Evolutionary conservation across 257 asterid species (phyloP), one percentile per base, ranked within the genome.

Genomic region (Penstemon davidsonii): DNA sequence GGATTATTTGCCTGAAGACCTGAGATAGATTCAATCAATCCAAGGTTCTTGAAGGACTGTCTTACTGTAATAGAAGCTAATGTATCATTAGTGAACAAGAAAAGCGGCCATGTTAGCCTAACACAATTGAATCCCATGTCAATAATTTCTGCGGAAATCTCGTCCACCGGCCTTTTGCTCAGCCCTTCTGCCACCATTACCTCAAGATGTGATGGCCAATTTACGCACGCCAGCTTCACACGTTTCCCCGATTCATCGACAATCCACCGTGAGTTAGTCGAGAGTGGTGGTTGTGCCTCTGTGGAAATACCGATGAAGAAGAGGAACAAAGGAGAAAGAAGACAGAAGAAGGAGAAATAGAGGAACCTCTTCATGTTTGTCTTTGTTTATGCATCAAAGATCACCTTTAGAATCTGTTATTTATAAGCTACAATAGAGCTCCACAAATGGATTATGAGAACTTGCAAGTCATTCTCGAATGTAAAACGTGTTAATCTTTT

Each of bases 81-180:
- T 25, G 96, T 54, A 33, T 82, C 87, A 66, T 93, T 88, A 0
- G 96, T 90, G 64, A 89, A 82, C 90, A 93, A 72, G 80, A 84
- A 88, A 13, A 93, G 96, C 9, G 97, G 96, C 99, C 99, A 93
- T 40, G 98, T 88, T 3, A 93, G 80, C 78, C 99, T 80, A 15
- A 90, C 99, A 57, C 99, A 93, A 68, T 90, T 93, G 76, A 93
- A 93, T 4, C 99, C 99, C 82, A 84, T 36, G 41, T 64, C 67
- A 3, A 11, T 7, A 43, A 93, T 88, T 8, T 75, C 69, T 40
- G 71, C 64, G 0, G 99, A 90, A 3, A 93, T 93, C 50, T 63
- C 81, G 43, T 93, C 96, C 66, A 82, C 87, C 56, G 91, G 86
- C 64, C 79, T 92, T 72, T 90, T 87, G 81, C 93, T 93, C 50